phyloP scores from a whole-genome alignment of 768 basidiomycete genomes.

The Lactarius deliciosus region DNA sequence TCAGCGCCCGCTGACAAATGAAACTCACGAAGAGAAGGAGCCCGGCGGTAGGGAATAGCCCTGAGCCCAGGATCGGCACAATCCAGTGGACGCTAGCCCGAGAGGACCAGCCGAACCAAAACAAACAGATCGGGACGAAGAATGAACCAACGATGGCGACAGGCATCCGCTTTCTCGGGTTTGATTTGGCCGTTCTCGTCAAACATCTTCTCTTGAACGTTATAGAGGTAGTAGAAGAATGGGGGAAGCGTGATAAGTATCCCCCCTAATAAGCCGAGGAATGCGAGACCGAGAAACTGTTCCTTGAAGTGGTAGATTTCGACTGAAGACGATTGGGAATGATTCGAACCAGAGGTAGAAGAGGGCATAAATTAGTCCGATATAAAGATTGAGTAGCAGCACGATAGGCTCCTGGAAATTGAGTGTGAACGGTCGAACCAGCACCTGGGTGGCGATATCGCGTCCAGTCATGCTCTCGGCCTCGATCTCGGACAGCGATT shows the following conservation, averaged over 20 bases:
- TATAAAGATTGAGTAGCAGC: constrained; percentile 36
- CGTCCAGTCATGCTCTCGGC: constrained; percentile 29
- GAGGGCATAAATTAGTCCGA: constrained; percentile 36
- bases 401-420: constrained; percentile 37
- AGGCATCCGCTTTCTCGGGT: constrained; percentile 38
- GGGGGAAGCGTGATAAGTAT: constrained; percentile 14
- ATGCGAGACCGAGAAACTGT: constrained; percentile 36
- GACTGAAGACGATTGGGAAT: constrained; percentile 38
- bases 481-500: constrained; percentile 34
- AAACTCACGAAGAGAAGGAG: constrained; percentile 36
- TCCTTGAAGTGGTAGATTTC: constrained; percentile 37
- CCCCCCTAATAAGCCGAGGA: constrained; percentile 31
- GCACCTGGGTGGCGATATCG: constrained; percentile 32
- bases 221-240: constrained; percentile 24
- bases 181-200: constrained; percentile 27
- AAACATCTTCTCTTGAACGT: constrained; percentile 23
- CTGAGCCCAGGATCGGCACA: constrained; percentile 37
- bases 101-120: constrained; percentile 40
- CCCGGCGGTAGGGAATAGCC: constrained; percentile 34
- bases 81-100: constrained; percentile 38
- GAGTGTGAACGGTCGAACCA: constrained; percentile 38
- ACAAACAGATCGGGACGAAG: constrained; percentile 36
- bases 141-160: constrained; percentile 37
- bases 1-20: constrained; percentile 25
- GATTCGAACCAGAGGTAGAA: constrained; percentile 40